Conservation (phyloP, 108 stramenopile species). For the Cyclotella cryptica region DNA sequence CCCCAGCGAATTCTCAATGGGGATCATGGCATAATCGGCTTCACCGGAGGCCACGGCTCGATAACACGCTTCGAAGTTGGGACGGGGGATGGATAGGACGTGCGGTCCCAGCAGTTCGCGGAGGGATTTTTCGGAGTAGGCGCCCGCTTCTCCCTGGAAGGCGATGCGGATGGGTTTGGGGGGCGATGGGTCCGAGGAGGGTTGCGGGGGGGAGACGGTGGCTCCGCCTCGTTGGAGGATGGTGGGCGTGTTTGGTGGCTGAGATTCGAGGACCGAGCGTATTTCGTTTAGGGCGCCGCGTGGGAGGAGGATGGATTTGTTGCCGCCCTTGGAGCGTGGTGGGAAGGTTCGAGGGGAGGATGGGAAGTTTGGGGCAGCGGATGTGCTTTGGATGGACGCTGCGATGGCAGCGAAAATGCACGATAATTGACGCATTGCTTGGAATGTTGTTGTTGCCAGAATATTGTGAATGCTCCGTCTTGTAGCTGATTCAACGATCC, state of each 20-base stretch:
- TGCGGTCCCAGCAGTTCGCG: constrained; percentile 89
- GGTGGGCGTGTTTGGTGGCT: not conserved
- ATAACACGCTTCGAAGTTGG: constrained; percentile 95
- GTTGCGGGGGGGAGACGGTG: constrained; percentile 6
- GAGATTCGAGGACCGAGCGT: constrained; percentile 31
- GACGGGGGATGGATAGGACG: constrained; percentile 87
- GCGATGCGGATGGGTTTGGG: constrained; percentile 76
- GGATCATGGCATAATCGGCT: constrained; percentile 94
- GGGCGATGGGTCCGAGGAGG: not conserved
- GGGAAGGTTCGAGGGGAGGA: constrained; percentile 15
- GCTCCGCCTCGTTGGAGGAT: constrained; percentile 1
- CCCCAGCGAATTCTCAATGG: constrained; percentile 97
- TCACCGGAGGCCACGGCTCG: constrained; percentile 94
- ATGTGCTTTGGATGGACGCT: not conserved
- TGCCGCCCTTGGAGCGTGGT: constrained; percentile 11
- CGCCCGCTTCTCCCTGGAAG: constrained; percentile 97
- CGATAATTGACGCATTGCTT: constrained; percentile 3
- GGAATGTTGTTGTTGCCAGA: too few species aligned
- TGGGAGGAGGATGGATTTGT: constrained; percentile 10
- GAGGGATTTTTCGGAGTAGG: constrained; percentile 96
- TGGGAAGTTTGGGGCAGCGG: not conserved
- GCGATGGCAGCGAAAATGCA: not conserved
- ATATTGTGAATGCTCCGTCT: too few species aligned
- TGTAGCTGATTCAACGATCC: too few species aligned
- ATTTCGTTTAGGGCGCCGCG: constrained; percentile 37